Evolutionary conservation across 1,284 basidiomycete genomes (phyloP).

Genomic region (Ganoderma meredithae): DNA sequence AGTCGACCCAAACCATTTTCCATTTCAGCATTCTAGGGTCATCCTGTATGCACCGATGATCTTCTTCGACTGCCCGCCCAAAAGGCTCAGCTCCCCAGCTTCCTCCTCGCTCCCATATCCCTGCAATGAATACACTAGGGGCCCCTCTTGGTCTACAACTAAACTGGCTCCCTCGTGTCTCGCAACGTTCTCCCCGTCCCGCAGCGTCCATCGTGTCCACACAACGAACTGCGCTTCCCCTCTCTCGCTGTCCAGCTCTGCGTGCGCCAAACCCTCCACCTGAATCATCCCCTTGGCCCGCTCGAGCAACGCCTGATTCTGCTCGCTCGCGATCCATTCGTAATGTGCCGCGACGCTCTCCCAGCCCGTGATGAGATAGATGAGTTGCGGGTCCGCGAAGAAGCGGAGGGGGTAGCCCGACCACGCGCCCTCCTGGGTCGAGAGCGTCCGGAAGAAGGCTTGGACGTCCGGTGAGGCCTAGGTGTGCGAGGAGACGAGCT

Average conservation of each 20-base stretch:
- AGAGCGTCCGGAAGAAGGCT: conserved; percentile 36
- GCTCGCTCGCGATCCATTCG: conserved; percentile 50
- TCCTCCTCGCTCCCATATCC: conserved; percentile 4
- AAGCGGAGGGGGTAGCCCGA: conserved; percentile 50
- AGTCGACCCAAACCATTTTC: background rate
- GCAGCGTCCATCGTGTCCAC: conserved; percentile 19
- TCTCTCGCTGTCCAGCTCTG: conserved; percentile 42
- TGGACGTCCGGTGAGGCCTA: conserved; percentile 27
- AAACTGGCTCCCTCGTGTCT: background rate
- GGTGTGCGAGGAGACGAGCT: conserved; percentile 25
- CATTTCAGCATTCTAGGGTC: background rate
- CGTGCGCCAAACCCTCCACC: conserved; percentile 48
- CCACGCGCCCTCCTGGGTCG: conserved; percentile 45
- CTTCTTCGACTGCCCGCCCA: background rate
- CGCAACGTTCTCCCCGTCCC: background rate
- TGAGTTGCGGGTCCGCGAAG: conserved; percentile 40
- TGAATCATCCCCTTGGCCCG: conserved; percentile 42
- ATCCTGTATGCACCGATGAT: background rate
- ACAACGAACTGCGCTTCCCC: conserved; percentile 14
- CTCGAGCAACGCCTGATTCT: conserved; percentile 48
- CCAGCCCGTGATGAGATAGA: conserved; percentile 57
- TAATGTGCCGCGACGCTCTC: conserved; percentile 47
- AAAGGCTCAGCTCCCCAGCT: background rate
- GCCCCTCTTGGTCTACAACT: conserved; percentile 11
- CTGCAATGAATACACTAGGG: conserved; percentile 10